Evolutionary conservation across 2,329 filamentous ascomycete genomes (phyloP).

Genomic region (Sporothrix euskadiensis): DNA sequence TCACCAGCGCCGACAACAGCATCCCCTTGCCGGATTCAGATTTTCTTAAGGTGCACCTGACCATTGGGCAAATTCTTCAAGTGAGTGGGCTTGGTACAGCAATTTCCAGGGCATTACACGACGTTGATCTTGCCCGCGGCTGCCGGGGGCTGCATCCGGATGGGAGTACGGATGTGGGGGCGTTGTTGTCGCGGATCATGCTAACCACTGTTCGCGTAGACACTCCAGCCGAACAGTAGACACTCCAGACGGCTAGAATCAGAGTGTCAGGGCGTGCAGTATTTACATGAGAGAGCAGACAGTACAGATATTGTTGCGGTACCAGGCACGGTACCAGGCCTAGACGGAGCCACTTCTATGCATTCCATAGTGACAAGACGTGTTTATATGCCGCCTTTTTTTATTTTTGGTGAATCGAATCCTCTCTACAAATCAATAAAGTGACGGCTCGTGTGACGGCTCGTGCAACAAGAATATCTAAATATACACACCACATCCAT

Average conservation of each 20-base stretch:
- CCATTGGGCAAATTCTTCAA: neutral
- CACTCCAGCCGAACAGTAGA: neutral
- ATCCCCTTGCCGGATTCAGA: neutral
- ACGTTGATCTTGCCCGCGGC: neutral
- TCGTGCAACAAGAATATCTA: neutral
- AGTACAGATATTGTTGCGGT: too few relatives aligned
- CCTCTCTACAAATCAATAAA: neutral
- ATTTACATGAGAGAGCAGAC: too few relatives aligned
- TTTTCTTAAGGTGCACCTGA: neutral
- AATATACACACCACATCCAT: neutral
- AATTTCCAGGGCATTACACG: neutral
- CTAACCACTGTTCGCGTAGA: neutral
- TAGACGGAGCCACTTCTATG: neutral
- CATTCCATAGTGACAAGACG: neutral
- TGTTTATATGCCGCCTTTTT: neutral
- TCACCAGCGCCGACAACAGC: neutral
- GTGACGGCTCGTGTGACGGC: neutral
- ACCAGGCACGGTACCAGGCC: too few relatives aligned
- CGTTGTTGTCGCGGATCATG: neutral
- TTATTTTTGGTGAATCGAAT: neutral
- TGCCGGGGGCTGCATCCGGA: neutral
- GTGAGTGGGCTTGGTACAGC: neutral
- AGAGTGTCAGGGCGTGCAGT: too few relatives aligned
- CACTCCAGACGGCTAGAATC: too few relatives aligned
- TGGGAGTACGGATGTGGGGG: neutral